phyloP scores from a whole-genome alignment of 371 early-diverging fungal species.

The Mucor mucedo region DNA sequence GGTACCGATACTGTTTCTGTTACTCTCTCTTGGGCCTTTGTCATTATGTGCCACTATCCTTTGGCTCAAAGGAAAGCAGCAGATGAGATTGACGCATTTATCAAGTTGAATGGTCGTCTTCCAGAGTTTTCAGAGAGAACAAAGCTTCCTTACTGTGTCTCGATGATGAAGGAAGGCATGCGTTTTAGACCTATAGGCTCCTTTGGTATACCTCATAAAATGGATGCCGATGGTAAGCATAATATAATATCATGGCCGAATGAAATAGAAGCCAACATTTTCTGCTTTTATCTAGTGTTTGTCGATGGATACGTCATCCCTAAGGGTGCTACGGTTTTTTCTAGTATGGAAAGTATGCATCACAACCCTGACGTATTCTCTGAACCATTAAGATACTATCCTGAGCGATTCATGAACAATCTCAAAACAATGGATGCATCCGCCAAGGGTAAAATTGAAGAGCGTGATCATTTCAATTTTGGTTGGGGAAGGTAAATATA shows the following conservation, averaged over 20 bases:
- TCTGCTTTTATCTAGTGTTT: not conserved
- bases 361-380: constrained; percentile 9
- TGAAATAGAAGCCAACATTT: too few relatives aligned
- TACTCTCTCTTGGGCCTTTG: constrained; percentile 22
- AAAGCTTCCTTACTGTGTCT: constrained; percentile 10
- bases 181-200: constrained; percentile 11
- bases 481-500: constrained; percentile 29
- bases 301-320: constrained; percentile 20
- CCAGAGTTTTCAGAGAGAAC: constrained; percentile 22
- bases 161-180: constrained; percentile 23
- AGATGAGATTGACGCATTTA: constrained; percentile 22
- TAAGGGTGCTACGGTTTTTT: constrained; percentile 5
- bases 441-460: constrained; percentile 17
- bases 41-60: constrained; percentile 15
- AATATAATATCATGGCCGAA: too few relatives aligned
- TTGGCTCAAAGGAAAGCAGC: constrained; percentile 17
- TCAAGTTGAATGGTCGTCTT: constrained; percentile 3
- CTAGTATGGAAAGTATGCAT: constrained; percentile 23
- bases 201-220: constrained; percentile 21
- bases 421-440: constrained; percentile 13
- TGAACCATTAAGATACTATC: constrained; percentile 15
- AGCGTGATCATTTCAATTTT: constrained; percentile 25
- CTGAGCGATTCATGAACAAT: constrained; percentile 23
- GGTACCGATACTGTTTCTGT: constrained; percentile 25
- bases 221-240: constrained; percentile 18